These are phyloP conservation scores for Starmerella riodocensis DNA, from an alignment of 805 yeast species.

Conservation along the genomic window DNA sequence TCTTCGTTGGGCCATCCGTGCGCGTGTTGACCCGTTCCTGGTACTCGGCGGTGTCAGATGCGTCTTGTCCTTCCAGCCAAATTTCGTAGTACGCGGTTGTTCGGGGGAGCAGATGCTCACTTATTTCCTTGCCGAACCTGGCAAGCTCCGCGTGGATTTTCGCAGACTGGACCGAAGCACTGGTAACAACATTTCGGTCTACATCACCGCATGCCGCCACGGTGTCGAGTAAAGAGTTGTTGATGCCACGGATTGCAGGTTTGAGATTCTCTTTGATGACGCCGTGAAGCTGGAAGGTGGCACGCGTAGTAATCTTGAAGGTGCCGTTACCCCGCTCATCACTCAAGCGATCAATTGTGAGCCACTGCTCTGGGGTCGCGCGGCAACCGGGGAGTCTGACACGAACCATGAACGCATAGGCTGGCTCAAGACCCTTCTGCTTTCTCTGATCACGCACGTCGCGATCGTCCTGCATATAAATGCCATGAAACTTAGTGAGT, in stretches of 20 bases:
- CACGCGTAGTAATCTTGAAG: constrained; percentile 87
- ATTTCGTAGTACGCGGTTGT: constrained; percentile 96
- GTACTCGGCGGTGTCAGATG: constrained; percentile 49
- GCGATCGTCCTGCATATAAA: constrained; percentile 97
- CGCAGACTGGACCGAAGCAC: constrained; percentile 79
- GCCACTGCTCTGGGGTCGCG: constrained; percentile 80
- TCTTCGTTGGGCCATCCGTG: constrained; percentile 58
- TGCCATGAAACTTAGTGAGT: constrained; percentile 93
- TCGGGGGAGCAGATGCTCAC: constrained; percentile 73
- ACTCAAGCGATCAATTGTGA: constrained; percentile 68
- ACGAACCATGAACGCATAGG: constrained; percentile 93
- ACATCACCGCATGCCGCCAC: constrained; percentile 98
- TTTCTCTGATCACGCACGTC: constrained; percentile 88
- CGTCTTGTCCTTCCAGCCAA: constrained; percentile 80
- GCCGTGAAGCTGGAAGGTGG: constrained; percentile 93
- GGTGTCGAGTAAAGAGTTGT: constrained; percentile 79
- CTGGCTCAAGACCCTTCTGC: constrained; percentile 86
- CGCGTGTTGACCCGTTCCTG: constrained; percentile 50
- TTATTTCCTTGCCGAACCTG: constrained; percentile 46
- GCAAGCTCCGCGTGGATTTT: constrained; percentile 67
- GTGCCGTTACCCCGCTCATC: constrained; percentile 81
- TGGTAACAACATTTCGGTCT: constrained; percentile 84
- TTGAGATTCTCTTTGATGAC: constrained; percentile 79
- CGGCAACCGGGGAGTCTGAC: constrained; percentile 89
- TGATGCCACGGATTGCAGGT: constrained; percentile 86